Conservation (phyloP, 306 rosid genomes). For the Vicia faba region DNA sequence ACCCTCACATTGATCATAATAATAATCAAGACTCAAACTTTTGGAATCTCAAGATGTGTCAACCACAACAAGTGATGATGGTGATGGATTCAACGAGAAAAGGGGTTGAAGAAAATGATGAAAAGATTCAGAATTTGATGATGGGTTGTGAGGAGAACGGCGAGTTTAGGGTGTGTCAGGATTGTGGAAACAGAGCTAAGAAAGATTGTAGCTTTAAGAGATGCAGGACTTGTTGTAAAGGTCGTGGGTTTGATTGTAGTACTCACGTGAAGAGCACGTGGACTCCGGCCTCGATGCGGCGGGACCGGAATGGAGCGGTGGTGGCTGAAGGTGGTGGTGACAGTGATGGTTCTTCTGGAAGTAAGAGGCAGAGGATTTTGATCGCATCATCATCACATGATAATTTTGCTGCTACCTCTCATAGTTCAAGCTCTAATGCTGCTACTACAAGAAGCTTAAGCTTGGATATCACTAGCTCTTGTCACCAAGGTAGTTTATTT, state of each 20-base stretch:
- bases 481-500: conserved; percentile 53
- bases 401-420: conserved; percentile 53
- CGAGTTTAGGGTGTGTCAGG: conserved; percentile 58
- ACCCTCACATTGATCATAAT: conserved; percentile 31
- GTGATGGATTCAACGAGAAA: conserved; percentile 36
- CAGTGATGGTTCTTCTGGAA: conserved; percentile 51
- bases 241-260: conserved; percentile 64
- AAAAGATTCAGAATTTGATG: neutral
- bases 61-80: conserved; percentile 33
- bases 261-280: conserved; percentile 92
- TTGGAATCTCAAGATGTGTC: conserved; percentile 58
- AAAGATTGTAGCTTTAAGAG: conserved; percentile 64
- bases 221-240: conserved; percentile 87
- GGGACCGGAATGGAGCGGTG: conserved; percentile 44
- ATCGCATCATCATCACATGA: conserved; percentile 45
- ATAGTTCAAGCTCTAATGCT: conserved; percentile 57
- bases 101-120: conserved; percentile 35
- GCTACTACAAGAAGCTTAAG: conserved; percentile 55
- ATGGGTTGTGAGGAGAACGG: conserved; percentile 24
- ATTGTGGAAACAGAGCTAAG: conserved; percentile 87
- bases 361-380: conserved; percentile 57
- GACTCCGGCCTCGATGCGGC: conserved; percentile 61
- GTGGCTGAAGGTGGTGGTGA: conserved; percentile 34
- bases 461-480: conserved; percentile 47
- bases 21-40: conserved; percentile 32